Evolutionary conservation across 2,329 filamentous ascomycete genomes (phyloP), one percentile per base, ranked within the genome.

Genomic region (Colletotrichum falcatum): DNA sequence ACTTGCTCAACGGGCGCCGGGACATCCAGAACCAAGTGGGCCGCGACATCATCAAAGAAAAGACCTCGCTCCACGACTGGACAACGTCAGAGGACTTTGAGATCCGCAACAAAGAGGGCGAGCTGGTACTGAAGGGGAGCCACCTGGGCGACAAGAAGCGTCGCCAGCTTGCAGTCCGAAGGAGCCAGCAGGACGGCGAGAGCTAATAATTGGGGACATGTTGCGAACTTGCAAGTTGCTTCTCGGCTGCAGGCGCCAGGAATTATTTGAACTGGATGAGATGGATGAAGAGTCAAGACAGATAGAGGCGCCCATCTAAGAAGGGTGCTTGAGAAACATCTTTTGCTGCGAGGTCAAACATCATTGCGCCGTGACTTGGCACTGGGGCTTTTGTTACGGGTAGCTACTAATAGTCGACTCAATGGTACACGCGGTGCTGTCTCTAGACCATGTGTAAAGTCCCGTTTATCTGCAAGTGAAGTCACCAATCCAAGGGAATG

Each of bases 21-120:
- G 60, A 68, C 1, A 33, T 68, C 14, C 65, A 68, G 26, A 68
- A 68, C 16, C 53, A 68, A n/a, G 51, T 68, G 14, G 65, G 65
- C 14, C 51, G 65, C 16, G 65, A 68, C 2, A 2, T 63, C 9
- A 68, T 68, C 14, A 55, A 55, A 7, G 44, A 58, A 26, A 64
- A 53, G n/a, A 68, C 60, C 0, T 18, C 5, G 1, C 26, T 11
- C 2, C 28, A 33, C 9, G 60, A 64, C 42, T 68, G 65, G 65
- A 58, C 6, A 1, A 46, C 60, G 1, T 28, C 44, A 0, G 65
- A 68, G 8, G 42, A 64, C 30, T 68, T 59, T 14, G 59, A 64
- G n/a, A 64, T 68, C 3, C 53, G 60, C 3, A 8, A 62, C 14
- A 59, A 44, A 5, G 46, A 53, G 6, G 65, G 65, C 4, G 23